These are phyloP conservation scores for Penicillium sp. DNA, from an alignment of 2,329 filamentous ascomycete species.

Conservation along the genomic window DNA sequence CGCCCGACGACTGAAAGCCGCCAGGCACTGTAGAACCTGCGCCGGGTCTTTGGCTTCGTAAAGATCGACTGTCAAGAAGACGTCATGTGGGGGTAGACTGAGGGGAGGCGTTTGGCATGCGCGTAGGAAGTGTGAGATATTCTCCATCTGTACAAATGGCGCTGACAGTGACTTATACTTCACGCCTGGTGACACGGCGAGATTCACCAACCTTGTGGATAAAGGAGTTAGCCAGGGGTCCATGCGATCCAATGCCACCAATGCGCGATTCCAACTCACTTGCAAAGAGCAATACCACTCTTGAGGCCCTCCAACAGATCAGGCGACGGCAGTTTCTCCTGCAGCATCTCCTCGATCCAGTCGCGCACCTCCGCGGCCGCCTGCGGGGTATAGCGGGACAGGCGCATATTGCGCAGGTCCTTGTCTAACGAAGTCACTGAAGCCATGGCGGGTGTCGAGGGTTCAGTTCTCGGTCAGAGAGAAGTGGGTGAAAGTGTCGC, in stretches of 20 bases:
- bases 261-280: constrained; percentile 54
- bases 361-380: constrained; percentile 79
- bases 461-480: neutral
- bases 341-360: constrained; percentile 84
- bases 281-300: constrained; percentile 91
- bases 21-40: constrained; percentile 89
- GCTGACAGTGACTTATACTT: constrained; percentile 90
- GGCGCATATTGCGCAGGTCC: constrained; percentile 88
- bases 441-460: constrained; percentile 65
- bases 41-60: constrained; percentile 95
- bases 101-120: constrained; percentile 84
- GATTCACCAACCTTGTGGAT: constrained; percentile 71
- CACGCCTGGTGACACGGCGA: constrained; percentile 74
- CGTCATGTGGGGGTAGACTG: constrained; percentile 87
- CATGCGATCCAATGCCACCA: neutral
- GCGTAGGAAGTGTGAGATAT: constrained; percentile 92
- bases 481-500: neutral
- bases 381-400: constrained; percentile 88
- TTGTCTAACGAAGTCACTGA: constrained; percentile 92
- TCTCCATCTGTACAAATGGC: constrained; percentile 99
- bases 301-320: constrained; percentile 86
- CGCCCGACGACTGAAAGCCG: constrained; percentile 87
- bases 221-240: constrained; percentile 25
- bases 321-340: constrained; percentile 67
- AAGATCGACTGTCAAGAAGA: constrained; percentile 94